Conservation (phyloP, 164 flowering plant genomes). For the Berberis vulgaris region DNA sequence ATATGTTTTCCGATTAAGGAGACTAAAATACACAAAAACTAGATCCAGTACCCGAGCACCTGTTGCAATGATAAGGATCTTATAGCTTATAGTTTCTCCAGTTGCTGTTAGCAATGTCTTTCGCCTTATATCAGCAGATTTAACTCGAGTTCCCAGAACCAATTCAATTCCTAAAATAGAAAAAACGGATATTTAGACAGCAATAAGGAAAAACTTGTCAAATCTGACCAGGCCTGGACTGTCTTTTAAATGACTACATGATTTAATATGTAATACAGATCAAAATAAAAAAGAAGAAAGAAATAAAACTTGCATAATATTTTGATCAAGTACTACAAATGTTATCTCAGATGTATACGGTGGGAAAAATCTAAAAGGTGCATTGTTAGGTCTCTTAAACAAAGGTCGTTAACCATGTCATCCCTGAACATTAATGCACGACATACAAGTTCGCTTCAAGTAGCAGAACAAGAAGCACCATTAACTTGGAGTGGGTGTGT, state of each 20-base stretch:
- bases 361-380: no score
- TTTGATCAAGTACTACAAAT: no score
- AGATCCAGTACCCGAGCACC: conserved; percentile 93
- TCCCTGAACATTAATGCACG: no score
- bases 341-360: no score
- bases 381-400: no score
- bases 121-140: conserved; percentile 81
- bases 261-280: not conserved
- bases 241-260: conserved; percentile 2
- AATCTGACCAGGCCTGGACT: not conserved
- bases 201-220: conserved; percentile 4
- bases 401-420: no score
- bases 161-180: conserved; percentile 67
- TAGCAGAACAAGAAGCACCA: no score
- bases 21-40: not conserved
- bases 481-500: no score
- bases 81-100: conserved; percentile 94
- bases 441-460: no score
- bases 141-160: conserved; percentile 85
- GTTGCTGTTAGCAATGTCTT: conserved; percentile 74
- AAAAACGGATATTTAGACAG: not conserved
- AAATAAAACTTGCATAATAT: not conserved
- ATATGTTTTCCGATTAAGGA: no score
- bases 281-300: not conserved
- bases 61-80: conserved; percentile 81